Evolutionary conservation across 2,329 filamentous ascomycete genomes (phyloP).

Genomic region (Davidsoniella eucalypti): DNA sequence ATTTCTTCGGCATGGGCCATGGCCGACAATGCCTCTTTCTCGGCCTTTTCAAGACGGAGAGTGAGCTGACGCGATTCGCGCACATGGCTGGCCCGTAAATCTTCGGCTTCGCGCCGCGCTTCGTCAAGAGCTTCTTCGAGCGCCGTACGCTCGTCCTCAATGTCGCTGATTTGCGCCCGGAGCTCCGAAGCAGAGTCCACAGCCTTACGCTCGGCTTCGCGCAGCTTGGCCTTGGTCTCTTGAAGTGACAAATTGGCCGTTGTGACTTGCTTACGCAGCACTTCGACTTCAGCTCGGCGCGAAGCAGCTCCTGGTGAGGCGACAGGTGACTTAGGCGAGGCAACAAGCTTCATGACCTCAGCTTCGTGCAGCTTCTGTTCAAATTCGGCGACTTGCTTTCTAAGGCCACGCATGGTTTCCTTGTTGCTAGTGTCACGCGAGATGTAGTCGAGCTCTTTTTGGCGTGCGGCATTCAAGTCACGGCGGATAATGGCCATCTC

Average conservation of each 20-base stretch:
- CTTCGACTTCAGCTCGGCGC: constrained; percentile 39
- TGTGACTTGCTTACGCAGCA: constrained; percentile 43
- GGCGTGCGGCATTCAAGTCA: constrained; percentile 46
- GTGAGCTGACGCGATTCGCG: constrained; percentile 27
- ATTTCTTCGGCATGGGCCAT: constrained; percentile 19
- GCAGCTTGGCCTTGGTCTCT: constrained; percentile 32
- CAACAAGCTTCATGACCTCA: constrained; percentile 31
- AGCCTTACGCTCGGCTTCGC: constrained; percentile 34
- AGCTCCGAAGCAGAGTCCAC: constrained; percentile 29
- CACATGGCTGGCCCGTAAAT: constrained; percentile 27
- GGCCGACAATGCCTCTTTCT: constrained; percentile 27
- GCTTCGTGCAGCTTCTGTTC: constrained; percentile 52
- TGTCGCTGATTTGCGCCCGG: constrained; percentile 36
- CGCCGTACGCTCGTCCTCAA: constrained; percentile 41
- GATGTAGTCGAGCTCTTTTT: constrained; percentile 47
- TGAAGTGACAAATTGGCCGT: constrained; percentile 42
- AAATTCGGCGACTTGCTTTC: constrained; percentile 47
- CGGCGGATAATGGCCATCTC: constrained; percentile 45
- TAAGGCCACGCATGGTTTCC: constrained; percentile 44
- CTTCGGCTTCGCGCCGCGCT: constrained; percentile 34
- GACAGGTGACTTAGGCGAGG: neutral
- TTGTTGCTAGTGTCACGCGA: constrained; percentile 51
- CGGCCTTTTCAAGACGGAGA: constrained; percentile 34
- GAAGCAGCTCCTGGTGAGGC: constrained; percentile 29
- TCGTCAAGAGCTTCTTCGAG: constrained; percentile 43